phyloP scores from a whole-genome alignment of 2,329 filamentous ascomycete genomes.

The Phoma sp. region DNA sequence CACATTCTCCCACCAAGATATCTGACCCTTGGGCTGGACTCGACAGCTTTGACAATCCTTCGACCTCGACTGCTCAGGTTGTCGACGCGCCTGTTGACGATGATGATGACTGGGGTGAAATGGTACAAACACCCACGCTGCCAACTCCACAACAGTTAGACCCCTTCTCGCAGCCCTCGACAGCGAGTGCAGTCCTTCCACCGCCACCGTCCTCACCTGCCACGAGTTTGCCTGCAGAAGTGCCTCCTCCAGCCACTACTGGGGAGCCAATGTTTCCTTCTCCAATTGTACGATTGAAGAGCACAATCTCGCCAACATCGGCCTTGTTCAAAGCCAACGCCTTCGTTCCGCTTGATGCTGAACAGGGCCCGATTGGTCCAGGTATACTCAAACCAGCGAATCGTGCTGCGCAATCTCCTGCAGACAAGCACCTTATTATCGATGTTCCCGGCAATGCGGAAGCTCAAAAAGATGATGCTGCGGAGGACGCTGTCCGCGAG shows the following conservation, averaged over 20 bases:
- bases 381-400: slow-evolving; percentile 35
- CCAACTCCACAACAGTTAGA: slow-evolving; percentile 26
- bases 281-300: slow-evolving; percentile 40
- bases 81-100: slow-evolving; percentile 29
- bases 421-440: slow-evolving; percentile 14
- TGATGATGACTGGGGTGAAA: slow-evolving; percentile 50
- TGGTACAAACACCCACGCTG: slow-evolving; percentile 45
- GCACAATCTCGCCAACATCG: slow-evolving; percentile 43
- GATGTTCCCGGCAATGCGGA: neutral
- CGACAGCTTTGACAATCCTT: slow-evolving; percentile 20
- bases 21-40: slow-evolving; percentile 26
- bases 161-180: slow-evolving; percentile 18
- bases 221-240: slow-evolving; percentile 16
- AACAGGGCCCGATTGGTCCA: slow-evolving; percentile 40
- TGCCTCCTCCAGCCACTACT: slow-evolving; percentile 17
- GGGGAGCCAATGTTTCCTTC: slow-evolving; percentile 32
- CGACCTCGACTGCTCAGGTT: slow-evolving; percentile 6
- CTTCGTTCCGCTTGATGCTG: slow-evolving; percentile 33
- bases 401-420: slow-evolving; percentile 11
- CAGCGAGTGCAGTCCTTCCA: slow-evolving; percentile 9
- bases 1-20: slow-evolving; percentile 7
- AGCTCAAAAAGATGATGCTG: neutral
- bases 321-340: slow-evolving; percentile 37
- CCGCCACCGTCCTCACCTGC: slow-evolving; percentile 20
- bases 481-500: neutral